Evolutionary conservation across 2,329 filamentous ascomycete species (phyloP).

Genomic region (Pseudogymnoascus sp.): DNA sequence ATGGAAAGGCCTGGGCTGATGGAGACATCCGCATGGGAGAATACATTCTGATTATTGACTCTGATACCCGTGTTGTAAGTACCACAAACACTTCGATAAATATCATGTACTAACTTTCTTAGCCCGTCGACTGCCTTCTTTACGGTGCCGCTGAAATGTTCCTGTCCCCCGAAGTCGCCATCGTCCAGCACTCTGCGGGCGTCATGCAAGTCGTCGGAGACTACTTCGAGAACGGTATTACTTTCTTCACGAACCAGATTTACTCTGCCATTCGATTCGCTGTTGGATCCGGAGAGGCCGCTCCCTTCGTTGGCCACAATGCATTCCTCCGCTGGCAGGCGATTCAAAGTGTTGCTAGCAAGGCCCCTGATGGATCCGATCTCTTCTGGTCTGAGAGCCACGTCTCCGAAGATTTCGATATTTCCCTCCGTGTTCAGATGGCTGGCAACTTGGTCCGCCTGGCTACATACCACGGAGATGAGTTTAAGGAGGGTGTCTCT

Average conservation of each 20-base stretch:
- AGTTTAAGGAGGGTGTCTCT: slow-evolving; percentile 66
- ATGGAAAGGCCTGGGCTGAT: slow-evolving; percentile 47
- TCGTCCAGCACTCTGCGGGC: slow-evolving; percentile 63
- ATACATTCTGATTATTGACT: slow-evolving; percentile 60
- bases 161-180: slow-evolving; percentile 58
- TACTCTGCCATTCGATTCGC: slow-evolving; percentile 66
- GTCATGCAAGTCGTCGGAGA: slow-evolving; percentile 68
- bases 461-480: slow-evolving; percentile 58
- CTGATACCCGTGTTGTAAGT: slow-evolving; percentile 51
- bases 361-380: slow-evolving; percentile 44
- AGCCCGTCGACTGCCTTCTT: slow-evolving; percentile 55
- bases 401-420: slow-evolving; percentile 73
- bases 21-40: slow-evolving; percentile 54
- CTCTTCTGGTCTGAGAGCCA: slow-evolving; percentile 69
- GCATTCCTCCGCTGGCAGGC: slow-evolving; percentile 64
- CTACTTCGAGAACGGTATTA: slow-evolving; percentile 67
- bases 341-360: slow-evolving; percentile 48
- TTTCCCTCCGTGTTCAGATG: slow-evolving; percentile 62
- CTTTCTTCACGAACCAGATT: slow-evolving; percentile 71
- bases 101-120: not conserved
- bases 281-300: slow-evolving; percentile 62
- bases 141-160: slow-evolving; percentile 67
- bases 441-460: slow-evolving; percentile 60
- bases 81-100: not conserved
- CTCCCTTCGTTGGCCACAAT: slow-evolving; percentile 67